Base-by-base conservation (phyloP, 2,329 filamentous ascomycete genomes). In the Penicillium sp. region DNA sequence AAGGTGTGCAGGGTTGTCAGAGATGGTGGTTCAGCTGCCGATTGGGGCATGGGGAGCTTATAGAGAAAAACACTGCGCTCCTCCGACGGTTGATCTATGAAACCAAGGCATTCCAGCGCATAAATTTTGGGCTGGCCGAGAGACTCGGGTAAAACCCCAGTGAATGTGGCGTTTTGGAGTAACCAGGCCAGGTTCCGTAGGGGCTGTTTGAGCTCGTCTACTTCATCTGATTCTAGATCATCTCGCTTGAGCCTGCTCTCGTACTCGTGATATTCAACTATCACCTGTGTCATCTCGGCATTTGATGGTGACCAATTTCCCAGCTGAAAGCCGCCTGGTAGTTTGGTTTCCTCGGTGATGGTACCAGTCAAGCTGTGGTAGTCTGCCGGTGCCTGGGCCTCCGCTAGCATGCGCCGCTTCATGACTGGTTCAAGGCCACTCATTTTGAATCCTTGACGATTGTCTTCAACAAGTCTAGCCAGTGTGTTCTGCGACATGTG, bases 181-280 rank as follows among this genome's bases (percentile, higher is more conserved):
- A 65, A 52, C 62, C 62, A 65, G 11, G 63, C 63, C 2, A 65
- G 53, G 36, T 60, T 56, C 22, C 60, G 55, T n/a, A 64, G 48
- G 3, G 63, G 63, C 9, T 46, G 48, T 30, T 65, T 65, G 27
- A 60, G 31, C 31, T 58, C 54, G 5, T 52, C 49, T 16, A 64
- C 55, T 29, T 64, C 59, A 3, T 64, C 56, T 9, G 52, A 34
- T 2, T 63, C 60, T 3, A 65, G 51, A 40, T 64, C 61, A 19
- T 59, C 62, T 4, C 40, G 38, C 34, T 51, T 52, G 33, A 64
- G 53, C 27, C 33, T 45, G 30, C 50, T 53, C 37, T 64, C 62
- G 34, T 65, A 65, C 25, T 59, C 54, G 18, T 57, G 62, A 43
- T 63, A 65, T 37, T 65, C 63, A 11, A 65, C 41, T 34, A 65